Conservation (phyloP, 345 rosid species). For the Eucalyptus pauciflora region DNA sequence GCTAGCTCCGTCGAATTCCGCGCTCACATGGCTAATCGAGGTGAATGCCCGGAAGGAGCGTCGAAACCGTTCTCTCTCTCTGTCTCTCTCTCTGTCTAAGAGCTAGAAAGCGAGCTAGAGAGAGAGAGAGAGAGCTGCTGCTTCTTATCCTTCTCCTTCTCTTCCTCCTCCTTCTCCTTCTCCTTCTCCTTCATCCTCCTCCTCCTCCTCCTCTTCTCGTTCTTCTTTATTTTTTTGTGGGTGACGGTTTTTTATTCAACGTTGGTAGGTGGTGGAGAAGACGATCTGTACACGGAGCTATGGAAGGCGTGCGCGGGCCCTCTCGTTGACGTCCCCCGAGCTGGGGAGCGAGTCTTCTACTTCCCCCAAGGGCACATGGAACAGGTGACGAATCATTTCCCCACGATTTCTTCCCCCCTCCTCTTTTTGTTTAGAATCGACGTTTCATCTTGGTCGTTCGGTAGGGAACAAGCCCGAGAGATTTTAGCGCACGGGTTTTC, state of each 20-base stretch:
- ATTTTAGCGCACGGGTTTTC: neutral
- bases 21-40: constrained; percentile 28
- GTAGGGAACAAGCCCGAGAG: neutral
- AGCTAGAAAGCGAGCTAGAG: neutral
- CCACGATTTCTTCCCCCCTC: neutral
- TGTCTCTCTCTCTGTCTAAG: neutral
- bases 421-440: neutral
- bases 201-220: neutral
- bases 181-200: too few species aligned
- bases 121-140: neutral
- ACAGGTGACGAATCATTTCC: constrained; percentile 27
- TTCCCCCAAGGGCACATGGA: constrained; percentile 98
- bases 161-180: too few species aligned
- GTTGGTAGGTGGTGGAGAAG: constrained; percentile 15
- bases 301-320: constrained; percentile 94
- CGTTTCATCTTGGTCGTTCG: neutral
- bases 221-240: neutral
- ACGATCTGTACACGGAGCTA: constrained; percentile 49
- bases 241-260: neutral
- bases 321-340: constrained; percentile 60
- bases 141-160: neutral
- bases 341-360: constrained; percentile 55
- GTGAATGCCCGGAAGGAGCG: neutral
- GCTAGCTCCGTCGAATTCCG: neutral
- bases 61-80: neutral